Evolutionary conservation across 495 filamentous ascomycete species (phyloP).

Genomic region (Xylaria castorea): DNA sequence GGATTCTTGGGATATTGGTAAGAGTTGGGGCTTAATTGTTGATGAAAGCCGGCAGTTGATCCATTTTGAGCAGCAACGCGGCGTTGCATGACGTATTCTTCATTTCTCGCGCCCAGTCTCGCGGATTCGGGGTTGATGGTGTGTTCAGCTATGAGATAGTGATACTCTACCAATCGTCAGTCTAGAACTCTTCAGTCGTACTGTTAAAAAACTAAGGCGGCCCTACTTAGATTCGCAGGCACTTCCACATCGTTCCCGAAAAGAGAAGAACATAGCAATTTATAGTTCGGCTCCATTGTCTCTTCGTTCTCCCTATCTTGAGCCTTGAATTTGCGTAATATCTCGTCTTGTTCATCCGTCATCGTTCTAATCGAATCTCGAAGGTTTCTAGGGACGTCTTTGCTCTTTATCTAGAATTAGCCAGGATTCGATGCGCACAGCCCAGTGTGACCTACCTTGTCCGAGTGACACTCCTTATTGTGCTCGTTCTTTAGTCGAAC

Average conservation of each 20-base stretch:
- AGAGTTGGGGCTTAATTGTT: background rate
- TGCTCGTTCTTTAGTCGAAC: background rate
- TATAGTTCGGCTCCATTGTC: background rate
- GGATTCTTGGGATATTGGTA: background rate
- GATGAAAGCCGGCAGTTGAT: background rate
- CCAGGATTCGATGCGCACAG: background rate
- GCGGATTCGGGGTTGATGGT: background rate
- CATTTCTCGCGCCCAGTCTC: background rate
- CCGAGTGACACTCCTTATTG: background rate
- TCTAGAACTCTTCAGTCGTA: background rate
- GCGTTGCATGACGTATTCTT: background rate
- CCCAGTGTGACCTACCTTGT: background rate
- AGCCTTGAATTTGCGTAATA: background rate
- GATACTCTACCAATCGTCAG: conserved; percentile 8
- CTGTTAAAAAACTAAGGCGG: no score
- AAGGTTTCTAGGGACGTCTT: background rate
- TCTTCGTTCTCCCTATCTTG: background rate
- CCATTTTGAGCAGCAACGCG: background rate
- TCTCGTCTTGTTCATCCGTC: conserved; percentile 6
- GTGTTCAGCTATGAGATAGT: conserved; percentile 7
- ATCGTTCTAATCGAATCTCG: conserved; percentile 13
- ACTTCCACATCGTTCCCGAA: background rate
- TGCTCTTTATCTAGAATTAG: background rate
- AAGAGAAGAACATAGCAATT: background rate
- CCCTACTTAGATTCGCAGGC: background rate